Conservation (phyloP, 306 rosid species). For the Cajanus cajan region DNA sequence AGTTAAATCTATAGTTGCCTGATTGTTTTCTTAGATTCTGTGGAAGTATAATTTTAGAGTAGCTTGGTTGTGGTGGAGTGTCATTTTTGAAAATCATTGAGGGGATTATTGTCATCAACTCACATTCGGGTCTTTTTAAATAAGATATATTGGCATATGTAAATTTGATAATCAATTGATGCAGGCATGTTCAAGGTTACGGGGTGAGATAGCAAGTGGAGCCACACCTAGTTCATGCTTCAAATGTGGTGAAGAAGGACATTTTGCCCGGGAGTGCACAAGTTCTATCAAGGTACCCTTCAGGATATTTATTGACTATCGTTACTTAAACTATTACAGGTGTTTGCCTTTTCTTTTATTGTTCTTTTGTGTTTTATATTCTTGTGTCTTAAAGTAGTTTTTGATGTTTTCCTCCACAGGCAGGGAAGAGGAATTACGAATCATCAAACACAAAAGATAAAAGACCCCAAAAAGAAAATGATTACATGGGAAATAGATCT, state of each 20-base stretch:
- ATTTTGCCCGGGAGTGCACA: conserved; percentile 87
- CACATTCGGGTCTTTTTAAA: neutral
- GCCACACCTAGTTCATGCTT: conserved; percentile 61
- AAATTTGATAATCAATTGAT: neutral
- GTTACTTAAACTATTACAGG: neutral
- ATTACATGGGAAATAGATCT: conserved; percentile 47
- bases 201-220: conserved; percentile 46
- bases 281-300: conserved; percentile 48
- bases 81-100: neutral
- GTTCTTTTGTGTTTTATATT: neutral
- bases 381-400: neutral
- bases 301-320: neutral
- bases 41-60: neutral
- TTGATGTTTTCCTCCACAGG: conserved; percentile 40
- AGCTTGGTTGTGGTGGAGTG: neutral
- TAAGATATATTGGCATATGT: neutral
- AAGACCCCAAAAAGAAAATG: conserved; percentile 46
- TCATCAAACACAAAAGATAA: conserved; percentile 36
- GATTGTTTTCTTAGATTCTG: neutral
- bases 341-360: neutral
- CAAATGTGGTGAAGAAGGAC: conserved; percentile 84
- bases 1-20: neutral
- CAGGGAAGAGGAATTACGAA: conserved; percentile 46
- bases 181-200: conserved; percentile 68
- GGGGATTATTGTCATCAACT: neutral